These are phyloP conservation scores for Hansenula sp. DNA, from an alignment of 1,139 yeast genomes.

Conservation along the genomic window DNA sequence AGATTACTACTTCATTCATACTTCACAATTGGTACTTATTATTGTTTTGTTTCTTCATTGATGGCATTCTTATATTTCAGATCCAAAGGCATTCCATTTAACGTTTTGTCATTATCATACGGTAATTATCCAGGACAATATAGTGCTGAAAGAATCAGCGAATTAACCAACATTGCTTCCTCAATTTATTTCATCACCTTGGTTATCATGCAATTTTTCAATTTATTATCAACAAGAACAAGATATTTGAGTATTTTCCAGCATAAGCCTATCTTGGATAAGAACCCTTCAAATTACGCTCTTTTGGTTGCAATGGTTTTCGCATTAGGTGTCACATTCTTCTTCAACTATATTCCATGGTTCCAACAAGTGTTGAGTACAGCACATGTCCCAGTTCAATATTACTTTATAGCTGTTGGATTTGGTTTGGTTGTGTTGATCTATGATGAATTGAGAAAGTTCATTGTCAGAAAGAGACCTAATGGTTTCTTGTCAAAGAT, in stretches of 20 bases:
- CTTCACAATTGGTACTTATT: slow-evolving; percentile 38
- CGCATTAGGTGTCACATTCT: slow-evolving; percentile 39
- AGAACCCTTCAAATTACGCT: slow-evolving; percentile 24
- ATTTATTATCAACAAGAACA: slow-evolving; percentile 42
- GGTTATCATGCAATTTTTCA: slow-evolving; percentile 47
- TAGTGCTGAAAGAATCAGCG: slow-evolving; percentile 21
- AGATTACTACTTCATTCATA: slow-evolving; percentile 42
- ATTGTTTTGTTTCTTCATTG: slow-evolving; percentile 39
- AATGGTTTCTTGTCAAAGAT: slow-evolving; percentile 33
- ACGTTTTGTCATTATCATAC: slow-evolving; percentile 33
- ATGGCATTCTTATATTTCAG: slow-evolving; percentile 38
- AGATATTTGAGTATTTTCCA: slow-evolving; percentile 41
- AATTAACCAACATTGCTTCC: slow-evolving; percentile 33
- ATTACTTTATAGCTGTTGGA: slow-evolving; percentile 43
- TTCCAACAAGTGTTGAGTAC: slow-evolving; percentile 37
- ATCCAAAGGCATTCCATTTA: slow-evolving; percentile 36
- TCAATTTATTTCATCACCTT: slow-evolving; percentile 46
- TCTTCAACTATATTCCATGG: slow-evolving; percentile 43
- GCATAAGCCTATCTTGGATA: slow-evolving; percentile 31
- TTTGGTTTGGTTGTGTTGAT: slow-evolving; percentile 37
- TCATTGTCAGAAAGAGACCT: slow-evolving; percentile 34
- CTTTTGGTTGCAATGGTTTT: slow-evolving; percentile 35
- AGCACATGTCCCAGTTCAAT: slow-evolving; percentile 40
- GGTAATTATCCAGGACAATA: slow-evolving; percentile 32
- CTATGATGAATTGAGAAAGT: slow-evolving; percentile 43